phyloP scores from a whole-genome alignment of 2,329 filamentous ascomycete genomes.

The Ambrosiella cleistominuta region DNA sequence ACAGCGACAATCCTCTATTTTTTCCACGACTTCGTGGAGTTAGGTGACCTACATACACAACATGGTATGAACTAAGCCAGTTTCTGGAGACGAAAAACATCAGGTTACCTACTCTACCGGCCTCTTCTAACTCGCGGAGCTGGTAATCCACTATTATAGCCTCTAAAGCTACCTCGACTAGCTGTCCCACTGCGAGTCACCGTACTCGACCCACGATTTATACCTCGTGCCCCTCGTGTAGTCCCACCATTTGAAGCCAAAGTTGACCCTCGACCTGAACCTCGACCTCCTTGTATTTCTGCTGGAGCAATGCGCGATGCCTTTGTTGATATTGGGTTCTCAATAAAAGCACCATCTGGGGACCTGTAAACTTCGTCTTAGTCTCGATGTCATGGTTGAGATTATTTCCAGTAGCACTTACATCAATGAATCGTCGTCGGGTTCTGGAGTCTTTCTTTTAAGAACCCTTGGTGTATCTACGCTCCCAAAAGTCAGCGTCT shows the following conservation, averaged over 20 bases:
- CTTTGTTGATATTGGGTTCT: slow-evolving; percentile 51
- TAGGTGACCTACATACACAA: too few species aligned
- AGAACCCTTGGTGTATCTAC: slow-evolving; percentile 12
- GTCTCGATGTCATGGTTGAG: slow-evolving; percentile 50
- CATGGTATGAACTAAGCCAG: too few species aligned
- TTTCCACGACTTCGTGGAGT: too few species aligned
- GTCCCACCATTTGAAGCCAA: slow-evolving; percentile 7
- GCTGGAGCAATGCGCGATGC: slow-evolving; percentile 29
- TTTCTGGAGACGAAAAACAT: too few species aligned
- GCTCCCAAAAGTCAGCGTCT: too few species aligned
- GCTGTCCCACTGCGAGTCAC: slow-evolving; percentile 8
- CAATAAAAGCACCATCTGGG: slow-evolving; percentile 78
- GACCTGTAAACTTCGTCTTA: slow-evolving; percentile 67
- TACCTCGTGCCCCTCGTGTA: slow-evolving; percentile 14
- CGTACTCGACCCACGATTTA: slow-evolving; percentile 7
- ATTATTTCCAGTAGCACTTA: slow-evolving; percentile 25
- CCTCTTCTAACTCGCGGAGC: slow-evolving; percentile 29
- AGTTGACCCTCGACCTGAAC: slow-evolving; percentile 23
- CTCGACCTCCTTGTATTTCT: slow-evolving; percentile 19
- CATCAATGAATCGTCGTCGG: slow-evolving; percentile 72
- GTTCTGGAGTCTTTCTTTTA: slow-evolving; percentile 20
- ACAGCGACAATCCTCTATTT: too few species aligned
- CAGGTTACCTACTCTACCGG: neutral
- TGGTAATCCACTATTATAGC: slow-evolving; percentile 16
- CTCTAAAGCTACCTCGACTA: slow-evolving; percentile 17